Evolutionary conservation across 2,329 filamentous ascomycete species (phyloP), one percentile per base, ranked within the genome.

Genomic region (Aspergillus clavatus): DNA sequence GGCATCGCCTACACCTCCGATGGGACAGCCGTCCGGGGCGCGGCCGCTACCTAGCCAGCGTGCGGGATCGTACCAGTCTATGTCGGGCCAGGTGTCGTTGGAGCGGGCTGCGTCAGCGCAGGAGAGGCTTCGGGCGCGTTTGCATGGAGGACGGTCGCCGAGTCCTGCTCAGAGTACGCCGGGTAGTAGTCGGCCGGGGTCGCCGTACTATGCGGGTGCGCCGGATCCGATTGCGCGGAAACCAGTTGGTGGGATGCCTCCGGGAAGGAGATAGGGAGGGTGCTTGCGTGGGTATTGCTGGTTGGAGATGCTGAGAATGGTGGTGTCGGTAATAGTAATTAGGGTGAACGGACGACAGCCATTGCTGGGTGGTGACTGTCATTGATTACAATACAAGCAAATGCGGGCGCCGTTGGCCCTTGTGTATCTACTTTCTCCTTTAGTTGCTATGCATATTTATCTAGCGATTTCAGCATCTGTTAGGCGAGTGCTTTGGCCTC

Each of bases 111-210:
- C 59, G 65, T 72, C 50, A 64, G 89, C 89, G 40, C 87, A 94
- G 70, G 87, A 95, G 57, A 77, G 87, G 55, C 72, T 96, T 56
- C 87, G 89, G 62, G 87, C 89, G 58, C 75, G 87, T 50, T 71
- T 95, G 37, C 89, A 89, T 76, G 78, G 80, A n/a, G 60, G 62
- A 5, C 51, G 63, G 37, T 64, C 64, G 8, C 61, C 62, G 16
- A 67, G 63, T 45, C 61, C 66, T 7, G 59, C 57, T 48, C 50
- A 54, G 42, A 49, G 42, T 42, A 43, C 47, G 16, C 37, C 29
- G 12, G 22, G 19, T 8, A 22, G 43, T 10, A 42, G 48, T 51
- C 48, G 42, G 40, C 41, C 51, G 16, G 46, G 35, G 35, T 51
- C 48, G 29, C 51, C 51, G 16, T 53, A 51, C 24, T 47, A 45